Conservation (phyloP, 768 basidiomycete species). For the Amanita exitialis region DNA sequence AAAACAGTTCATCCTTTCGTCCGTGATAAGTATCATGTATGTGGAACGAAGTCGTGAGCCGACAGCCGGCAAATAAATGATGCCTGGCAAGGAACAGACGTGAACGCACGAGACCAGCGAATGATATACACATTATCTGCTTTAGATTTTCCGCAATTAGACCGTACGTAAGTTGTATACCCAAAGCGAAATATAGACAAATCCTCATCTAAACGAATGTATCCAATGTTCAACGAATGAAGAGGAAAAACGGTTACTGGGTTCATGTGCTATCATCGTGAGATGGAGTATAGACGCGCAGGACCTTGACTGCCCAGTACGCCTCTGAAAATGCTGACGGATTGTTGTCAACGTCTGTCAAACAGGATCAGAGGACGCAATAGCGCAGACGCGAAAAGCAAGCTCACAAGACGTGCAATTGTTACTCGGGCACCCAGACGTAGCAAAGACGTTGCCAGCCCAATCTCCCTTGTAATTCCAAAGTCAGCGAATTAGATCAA, state of each 20-base stretch:
- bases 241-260: background rate
- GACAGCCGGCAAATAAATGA: no score
- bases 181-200: background rate
- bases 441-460: slow-evolving; percentile 34
- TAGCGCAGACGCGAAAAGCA: background rate
- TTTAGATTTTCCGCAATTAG: background rate
- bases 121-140: background rate
- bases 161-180: background rate
- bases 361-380: background rate
- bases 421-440: slow-evolving; percentile 27
- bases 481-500: background rate
- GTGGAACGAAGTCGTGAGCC: no score
- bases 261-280: background rate
- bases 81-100: no score
- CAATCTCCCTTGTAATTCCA: slow-evolving; percentile 30
- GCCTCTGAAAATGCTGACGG: slow-evolving; percentile 50
- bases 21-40: no score
- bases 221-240: background rate
- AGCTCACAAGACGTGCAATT: slow-evolving; percentile 38
- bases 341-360: slow-evolving; percentile 46
- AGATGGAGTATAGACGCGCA: slow-evolving; percentile 38
- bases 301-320: slow-evolving; percentile 60
- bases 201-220: background rate
- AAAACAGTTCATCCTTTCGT: no score
- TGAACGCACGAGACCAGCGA: background rate